Evolutionary conservation across 164 flowering plant species (phyloP).

Genomic region (Chloranthus sessilifolius): DNA sequence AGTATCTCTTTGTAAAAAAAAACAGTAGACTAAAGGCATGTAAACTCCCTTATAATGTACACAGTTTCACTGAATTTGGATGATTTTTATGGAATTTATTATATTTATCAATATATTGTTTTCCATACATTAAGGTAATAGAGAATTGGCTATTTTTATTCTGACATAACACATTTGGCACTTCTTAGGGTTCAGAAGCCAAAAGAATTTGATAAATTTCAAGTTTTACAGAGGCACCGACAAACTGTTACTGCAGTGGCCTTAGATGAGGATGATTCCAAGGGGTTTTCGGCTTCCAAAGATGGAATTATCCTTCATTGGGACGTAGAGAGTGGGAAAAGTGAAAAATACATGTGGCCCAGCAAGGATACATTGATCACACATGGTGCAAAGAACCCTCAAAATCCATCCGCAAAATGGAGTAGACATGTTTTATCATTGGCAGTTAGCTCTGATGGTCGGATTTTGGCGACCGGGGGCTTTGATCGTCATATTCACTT

Average conservation of each 20-base stretch:
- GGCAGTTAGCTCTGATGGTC: conserved; percentile 87
- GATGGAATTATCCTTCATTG: conserved; percentile 84
- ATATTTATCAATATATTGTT: too few relatives aligned
- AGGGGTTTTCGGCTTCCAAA: conserved; percentile 91
- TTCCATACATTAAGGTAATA: too few relatives aligned
- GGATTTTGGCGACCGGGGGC: conserved; percentile 93
- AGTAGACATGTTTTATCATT: conserved; percentile 65
- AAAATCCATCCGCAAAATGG: conserved; percentile 57
- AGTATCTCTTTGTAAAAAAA: too few relatives aligned
- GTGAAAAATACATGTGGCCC: conserved; percentile 79
- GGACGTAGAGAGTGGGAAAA: conserved; percentile 80
- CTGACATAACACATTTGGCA: not conserved
- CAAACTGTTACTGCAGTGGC: conserved; percentile 83
- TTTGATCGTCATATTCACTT: conserved; percentile 92
- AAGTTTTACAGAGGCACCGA: conserved; percentile 55
- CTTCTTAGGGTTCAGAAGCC: conserved; percentile 61
- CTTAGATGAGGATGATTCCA: conserved; percentile 68
- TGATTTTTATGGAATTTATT: too few relatives aligned
- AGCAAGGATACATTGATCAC: conserved; percentile 50
- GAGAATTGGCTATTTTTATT: not conserved
- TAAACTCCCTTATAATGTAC: too few relatives aligned
- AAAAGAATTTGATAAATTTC: conserved; percentile 43
- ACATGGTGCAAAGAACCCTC: conserved; percentile 67
- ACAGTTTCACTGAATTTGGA: too few relatives aligned
- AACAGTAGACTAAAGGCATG: too few relatives aligned